phyloP scores from a whole-genome alignment of 1,139 yeast genomes.

The Candida frijolesensis region DNA sequence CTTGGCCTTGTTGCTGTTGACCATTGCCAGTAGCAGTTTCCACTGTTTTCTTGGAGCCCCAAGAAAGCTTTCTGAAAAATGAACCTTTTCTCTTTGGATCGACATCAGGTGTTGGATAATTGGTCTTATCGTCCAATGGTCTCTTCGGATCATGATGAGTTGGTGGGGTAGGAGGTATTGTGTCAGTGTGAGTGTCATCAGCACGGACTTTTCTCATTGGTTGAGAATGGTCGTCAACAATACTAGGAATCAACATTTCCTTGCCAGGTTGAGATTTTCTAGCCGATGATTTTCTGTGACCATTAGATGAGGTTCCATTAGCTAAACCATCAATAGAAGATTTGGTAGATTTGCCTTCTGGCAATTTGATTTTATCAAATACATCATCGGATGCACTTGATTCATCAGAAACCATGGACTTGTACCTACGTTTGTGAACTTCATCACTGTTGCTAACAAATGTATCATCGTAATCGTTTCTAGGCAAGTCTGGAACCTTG shows the following conservation, averaged over 20 bases:
- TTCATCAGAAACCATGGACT: slow-evolving; percentile 19
- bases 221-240: slow-evolving; percentile 17
- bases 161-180: slow-evolving; percentile 24
- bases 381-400: slow-evolving; percentile 26
- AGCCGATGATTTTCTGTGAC: slow-evolving; percentile 16
- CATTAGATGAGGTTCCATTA: slow-evolving; percentile 12
- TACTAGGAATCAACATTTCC: slow-evolving; percentile 41
- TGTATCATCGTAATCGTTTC: slow-evolving; percentile 31
- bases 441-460: slow-evolving; percentile 38
- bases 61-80: slow-evolving; percentile 66
- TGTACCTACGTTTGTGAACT: slow-evolving; percentile 18
- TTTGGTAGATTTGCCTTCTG: slow-evolving; percentile 27
- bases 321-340: slow-evolving; percentile 18
- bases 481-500: slow-evolving; percentile 37
- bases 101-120: slow-evolving; percentile 20
- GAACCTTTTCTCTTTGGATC: slow-evolving; percentile 41
- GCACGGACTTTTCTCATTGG: slow-evolving; percentile 33
- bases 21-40: slow-evolving; percentile 14
- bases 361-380: slow-evolving; percentile 49
- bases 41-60: slow-evolving; percentile 47
- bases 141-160: slow-evolving; percentile 20
- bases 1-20: neutral
- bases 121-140: slow-evolving; percentile 39
- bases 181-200: slow-evolving; percentile 17
- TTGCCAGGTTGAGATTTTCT: slow-evolving; percentile 39